phyloP scores from a whole-genome alignment of 345 rosid genomes.

The Limnanthes douglasii region DNA sequence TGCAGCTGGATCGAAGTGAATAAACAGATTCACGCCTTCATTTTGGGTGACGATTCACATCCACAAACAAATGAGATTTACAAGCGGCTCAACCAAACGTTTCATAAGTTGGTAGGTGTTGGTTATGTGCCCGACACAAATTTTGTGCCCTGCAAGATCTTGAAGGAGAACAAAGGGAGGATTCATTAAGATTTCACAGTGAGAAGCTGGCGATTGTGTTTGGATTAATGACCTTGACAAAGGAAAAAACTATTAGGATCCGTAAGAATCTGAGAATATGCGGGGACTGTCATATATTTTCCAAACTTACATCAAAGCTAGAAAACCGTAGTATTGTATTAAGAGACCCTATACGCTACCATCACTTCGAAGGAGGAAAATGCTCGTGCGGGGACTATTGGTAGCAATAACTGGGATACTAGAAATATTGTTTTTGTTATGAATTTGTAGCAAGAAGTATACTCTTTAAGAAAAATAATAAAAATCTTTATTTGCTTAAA shows the following conservation, averaged over 20 bases:
- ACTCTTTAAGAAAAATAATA: too few species aligned
- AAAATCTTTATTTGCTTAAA: too few species aligned
- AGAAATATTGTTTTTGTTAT: too few species aligned
- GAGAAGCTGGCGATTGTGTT: slow-evolving; percentile 51
- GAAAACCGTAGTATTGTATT: slow-evolving; percentile 36
- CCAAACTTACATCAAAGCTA: slow-evolving; percentile 34
- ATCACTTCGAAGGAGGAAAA: slow-evolving; percentile 41
- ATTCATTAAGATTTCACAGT: slow-evolving; percentile 44
- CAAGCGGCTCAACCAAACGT: slow-evolving; percentile 19
- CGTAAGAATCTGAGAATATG: slow-evolving; percentile 56
- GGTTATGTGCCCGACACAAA: slow-evolving; percentile 59
- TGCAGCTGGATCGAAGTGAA: slow-evolving; percentile 67
- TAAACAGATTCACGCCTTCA: slow-evolving; percentile 48
- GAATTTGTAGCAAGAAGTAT: too few species aligned
- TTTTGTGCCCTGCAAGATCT: slow-evolving; percentile 50
- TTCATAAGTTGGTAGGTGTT: slow-evolving; percentile 19
- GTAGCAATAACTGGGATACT: slow-evolving; percentile 21
- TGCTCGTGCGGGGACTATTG: slow-evolving; percentile 67
- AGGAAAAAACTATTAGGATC: slow-evolving; percentile 34
- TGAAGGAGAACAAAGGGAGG: slow-evolving; percentile 62
- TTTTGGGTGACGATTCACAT: slow-evolving; percentile 45
- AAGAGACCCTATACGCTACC: slow-evolving; percentile 51
- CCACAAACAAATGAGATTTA: slow-evolving; percentile 33
- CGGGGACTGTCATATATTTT: slow-evolving; percentile 55
- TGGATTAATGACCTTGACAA: slow-evolving; percentile 25